Percentiles rank a stretch among this genome's conserved stretches.
phyloP scores from a whole-genome alignment of 2,329 filamentous ascomycete species.

The Cercospora citrullina region DNA sequence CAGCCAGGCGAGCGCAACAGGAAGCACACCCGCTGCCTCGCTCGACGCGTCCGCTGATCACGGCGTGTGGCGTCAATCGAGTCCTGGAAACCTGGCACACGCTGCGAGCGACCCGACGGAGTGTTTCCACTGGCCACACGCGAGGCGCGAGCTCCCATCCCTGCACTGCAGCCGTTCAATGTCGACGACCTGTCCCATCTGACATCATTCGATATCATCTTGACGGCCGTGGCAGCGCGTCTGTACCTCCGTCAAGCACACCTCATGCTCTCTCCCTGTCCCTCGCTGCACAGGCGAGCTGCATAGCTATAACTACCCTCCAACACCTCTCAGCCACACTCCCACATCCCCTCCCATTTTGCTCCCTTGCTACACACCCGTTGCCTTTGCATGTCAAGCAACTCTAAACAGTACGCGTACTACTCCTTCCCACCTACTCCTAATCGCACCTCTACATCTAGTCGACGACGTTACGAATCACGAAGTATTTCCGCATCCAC shows the following conservation, averaged over 20 bases:
- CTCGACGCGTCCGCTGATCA: constrained; percentile 19
- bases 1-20: constrained; percentile 5
- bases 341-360: constrained; percentile 17
- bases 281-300: constrained; percentile 18
- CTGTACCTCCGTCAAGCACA: constrained; percentile 14
- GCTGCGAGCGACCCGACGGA: background rate
- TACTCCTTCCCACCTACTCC: constrained; percentile 55
- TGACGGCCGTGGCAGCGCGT: constrained; percentile 12
- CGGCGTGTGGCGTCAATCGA: constrained; percentile 16
- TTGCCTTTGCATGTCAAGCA: constrained; percentile 49
- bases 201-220: constrained; percentile 21
- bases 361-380: constrained; percentile 20
- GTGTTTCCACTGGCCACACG: constrained; percentile 13
- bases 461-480: constrained; percentile 29
- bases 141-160: constrained; percentile 20
- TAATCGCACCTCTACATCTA: constrained; percentile 46
- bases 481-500: constrained; percentile 36
- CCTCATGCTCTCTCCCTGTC: background rate
- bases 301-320: constrained; percentile 24
- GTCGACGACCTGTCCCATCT: constrained; percentile 13
- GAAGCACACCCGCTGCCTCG: background rate
- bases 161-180: constrained; percentile 13
- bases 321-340: constrained; percentile 26
- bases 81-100: constrained; percentile 18
- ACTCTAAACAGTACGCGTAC: constrained; percentile 52